A percentile compares a stretch with the other conserved stretches of the same genome.
These are phyloP conservation scores for Avena sativa DNA, from an alignment of 176 grass and related monocot genomes.

Conservation along the genomic window DNA sequence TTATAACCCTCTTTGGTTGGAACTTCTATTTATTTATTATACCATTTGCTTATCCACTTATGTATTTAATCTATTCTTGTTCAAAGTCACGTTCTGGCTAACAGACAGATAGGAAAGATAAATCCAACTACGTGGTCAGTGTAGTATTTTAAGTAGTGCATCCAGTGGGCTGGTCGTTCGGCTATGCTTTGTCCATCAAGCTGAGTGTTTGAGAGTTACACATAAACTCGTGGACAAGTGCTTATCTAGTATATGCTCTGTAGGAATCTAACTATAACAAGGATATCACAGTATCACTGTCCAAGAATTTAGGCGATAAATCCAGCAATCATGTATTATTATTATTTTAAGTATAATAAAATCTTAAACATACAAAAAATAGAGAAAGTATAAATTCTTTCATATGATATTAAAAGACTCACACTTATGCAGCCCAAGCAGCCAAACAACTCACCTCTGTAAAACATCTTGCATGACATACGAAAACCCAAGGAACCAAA, in stretches of 20 bases:
- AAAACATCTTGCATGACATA: conserved; percentile 16
- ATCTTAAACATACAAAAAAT: neutral
- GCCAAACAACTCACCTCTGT: neutral
- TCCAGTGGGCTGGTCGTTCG: neutral
- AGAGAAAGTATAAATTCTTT: neutral
- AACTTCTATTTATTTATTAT: neutral
- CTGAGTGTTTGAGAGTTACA: neutral
- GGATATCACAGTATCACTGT: neutral
- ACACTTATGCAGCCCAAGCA: neutral
- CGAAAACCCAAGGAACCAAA: neutral
- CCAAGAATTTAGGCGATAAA: neutral
- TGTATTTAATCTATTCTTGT: neutral
- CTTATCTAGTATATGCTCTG: neutral
- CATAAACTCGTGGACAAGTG: neutral
- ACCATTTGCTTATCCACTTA: neutral
- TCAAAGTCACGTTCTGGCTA: neutral
- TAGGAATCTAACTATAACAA: neutral
- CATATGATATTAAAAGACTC: neutral
- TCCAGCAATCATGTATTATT: conserved; percentile 12
- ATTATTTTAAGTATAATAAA: neutral
- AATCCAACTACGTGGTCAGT: neutral
- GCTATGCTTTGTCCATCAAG: neutral
- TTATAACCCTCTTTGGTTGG: neutral
- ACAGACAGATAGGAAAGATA: neutral
- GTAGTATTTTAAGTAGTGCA: neutral